These are phyloP conservation scores for Eucalyptus grandis DNA, from an alignment of 345 rosid genomes.

Conservation along the genomic window DNA sequence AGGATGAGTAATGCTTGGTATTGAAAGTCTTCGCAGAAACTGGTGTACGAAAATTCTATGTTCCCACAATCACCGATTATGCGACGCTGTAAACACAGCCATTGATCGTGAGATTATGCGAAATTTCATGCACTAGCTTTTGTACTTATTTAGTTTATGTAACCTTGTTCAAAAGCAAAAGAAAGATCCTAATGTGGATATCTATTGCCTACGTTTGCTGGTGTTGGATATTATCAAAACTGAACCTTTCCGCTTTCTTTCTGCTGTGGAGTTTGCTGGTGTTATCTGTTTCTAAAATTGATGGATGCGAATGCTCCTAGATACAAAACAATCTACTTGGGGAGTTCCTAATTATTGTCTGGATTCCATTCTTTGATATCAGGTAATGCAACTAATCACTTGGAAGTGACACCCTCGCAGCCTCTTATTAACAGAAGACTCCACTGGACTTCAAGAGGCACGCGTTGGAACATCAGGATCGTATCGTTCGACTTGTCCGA, in stretches of 20 bases:
- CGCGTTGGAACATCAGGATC: background rate
- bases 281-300: background rate
- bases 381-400: background rate
- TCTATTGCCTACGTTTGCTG: background rate
- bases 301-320: background rate
- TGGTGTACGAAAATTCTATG: background rate
- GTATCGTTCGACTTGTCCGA: constrained; percentile 6
- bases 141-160: background rate
- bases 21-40: background rate
- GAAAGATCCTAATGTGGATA: background rate
- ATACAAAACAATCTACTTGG: background rate
- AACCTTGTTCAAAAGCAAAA: background rate
- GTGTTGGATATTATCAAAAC: background rate
- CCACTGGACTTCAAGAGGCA: constrained; percentile 5
- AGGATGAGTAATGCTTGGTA: background rate
- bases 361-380: background rate
- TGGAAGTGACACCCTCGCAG: background rate
- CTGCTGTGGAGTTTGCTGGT: background rate
- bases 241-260: background rate
- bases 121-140: background rate
- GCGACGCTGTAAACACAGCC: background rate
- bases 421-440: constrained; percentile 12
- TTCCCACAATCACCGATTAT: background rate
- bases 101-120: background rate
- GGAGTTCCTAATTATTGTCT: background rate